Evolutionary conservation across 2,329 filamentous ascomycete species (phyloP), one percentile per base, ranked within the genome.

Genomic region (Celoporthe dispersa): DNA sequence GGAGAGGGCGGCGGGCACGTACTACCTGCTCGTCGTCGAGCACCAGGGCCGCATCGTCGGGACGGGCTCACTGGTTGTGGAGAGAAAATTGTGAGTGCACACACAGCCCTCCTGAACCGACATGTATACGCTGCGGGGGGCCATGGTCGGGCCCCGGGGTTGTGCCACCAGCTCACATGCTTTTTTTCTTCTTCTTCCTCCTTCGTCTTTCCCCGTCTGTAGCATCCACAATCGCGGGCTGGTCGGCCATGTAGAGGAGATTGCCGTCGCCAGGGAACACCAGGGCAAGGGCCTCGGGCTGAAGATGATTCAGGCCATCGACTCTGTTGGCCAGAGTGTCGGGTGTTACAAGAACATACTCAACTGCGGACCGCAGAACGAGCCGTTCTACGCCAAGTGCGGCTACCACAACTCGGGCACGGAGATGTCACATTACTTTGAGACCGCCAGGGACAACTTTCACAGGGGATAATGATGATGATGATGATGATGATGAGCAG

Each of bases 161-260:
- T 37, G 11, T 73, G 68, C 14, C 63, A 22, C 5, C 16, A 12
- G 22, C 33, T 64, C n/a, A 48, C 39, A 16, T n/a, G 2, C 2
- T n/a, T 39, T 37, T 16, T 19, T 22, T n/a, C 22, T 60, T 60
- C 19, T 37, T 6, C 31, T 3, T 48, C 12, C 7, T 11, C 37
- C 11, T 33, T 31, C 1, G 5, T 35, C 1, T 25, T 14, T 19
- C 41, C 25, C n/a, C 37, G n/a, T 25, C 44, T 25, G 41, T 41
- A 88, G 86, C 74, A 91, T 92, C 73, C 90, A 92, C 76, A 85
- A 89, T 70, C 85, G 91, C 33, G 89, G 89, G 28, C 81, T 87
- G 19, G 91, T 93, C 5, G 93, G 92, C 1, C 93, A 96, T 76
- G 92, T 96, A 76, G 93, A 96, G 80, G 93, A 96, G 78, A 94